phyloP scores from a whole-genome alignment of 2,329 filamentous ascomycete genomes.

The Colletotrichum costaricense region DNA sequence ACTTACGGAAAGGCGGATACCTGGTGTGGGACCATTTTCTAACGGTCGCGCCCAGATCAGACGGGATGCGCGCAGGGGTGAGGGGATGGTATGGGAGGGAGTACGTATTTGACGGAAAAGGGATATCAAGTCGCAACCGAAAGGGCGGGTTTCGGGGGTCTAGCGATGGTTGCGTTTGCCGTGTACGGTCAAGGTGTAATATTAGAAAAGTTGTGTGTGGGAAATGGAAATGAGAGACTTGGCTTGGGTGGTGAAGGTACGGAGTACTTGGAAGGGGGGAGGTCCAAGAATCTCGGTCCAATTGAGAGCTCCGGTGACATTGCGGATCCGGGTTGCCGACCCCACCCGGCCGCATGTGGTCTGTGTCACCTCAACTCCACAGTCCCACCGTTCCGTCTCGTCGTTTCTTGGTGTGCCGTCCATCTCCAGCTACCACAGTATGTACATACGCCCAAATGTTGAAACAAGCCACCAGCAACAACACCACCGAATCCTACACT shows the following conservation, averaged over 20 bases:
- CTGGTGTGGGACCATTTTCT: background rate
- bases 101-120: background rate
- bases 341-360: conserved; percentile 15
- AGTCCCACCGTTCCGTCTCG: background rate
- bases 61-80: background rate
- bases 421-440: no score
- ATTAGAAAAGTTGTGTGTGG: no score
- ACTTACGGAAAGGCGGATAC: background rate
- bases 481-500: background rate
- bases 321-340: background rate
- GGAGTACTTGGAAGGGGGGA: no score
- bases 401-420: background rate
- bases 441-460: background rate
- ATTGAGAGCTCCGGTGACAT: background rate
- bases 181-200: no score
- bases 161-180: background rate
- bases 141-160: background rate
- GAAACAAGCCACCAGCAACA: background rate
- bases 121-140: background rate
- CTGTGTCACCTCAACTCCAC: background rate
- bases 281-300: background rate
- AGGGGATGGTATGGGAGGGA: no score
- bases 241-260: background rate
- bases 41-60: background rate
- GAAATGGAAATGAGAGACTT: background rate